Conservation (phyloP, 352 stramenopile species). For the Thalassiosira exigua region DNA sequence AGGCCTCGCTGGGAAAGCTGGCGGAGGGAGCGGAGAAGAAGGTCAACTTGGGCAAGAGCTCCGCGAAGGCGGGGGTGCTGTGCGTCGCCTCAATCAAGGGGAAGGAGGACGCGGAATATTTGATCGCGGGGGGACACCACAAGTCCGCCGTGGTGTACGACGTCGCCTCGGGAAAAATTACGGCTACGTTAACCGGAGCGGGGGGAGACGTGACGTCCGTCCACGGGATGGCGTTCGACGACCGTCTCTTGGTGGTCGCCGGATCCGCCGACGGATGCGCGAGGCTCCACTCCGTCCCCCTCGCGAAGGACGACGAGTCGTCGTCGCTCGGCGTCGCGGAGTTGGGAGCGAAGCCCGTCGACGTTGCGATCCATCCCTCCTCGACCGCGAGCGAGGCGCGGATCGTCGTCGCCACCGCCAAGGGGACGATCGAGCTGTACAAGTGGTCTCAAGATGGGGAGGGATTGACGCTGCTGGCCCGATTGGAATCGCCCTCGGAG, state of each 20-base stretch:
- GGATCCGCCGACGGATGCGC: constrained; percentile 31
- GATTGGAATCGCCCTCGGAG: constrained; percentile 24
- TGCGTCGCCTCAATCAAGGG: constrained; percentile 43
- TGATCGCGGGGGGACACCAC: constrained; percentile 76
- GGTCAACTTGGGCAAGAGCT: constrained; percentile 65
- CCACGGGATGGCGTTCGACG: constrained; percentile 52
- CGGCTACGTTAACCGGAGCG: constrained; percentile 37
- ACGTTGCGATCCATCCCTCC: constrained; percentile 37
- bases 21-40: constrained; percentile 14
- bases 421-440: constrained; percentile 42
- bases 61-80: constrained; percentile 66
- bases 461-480: constrained; percentile 22
- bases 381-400: constrained; percentile 15
- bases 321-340: constrained; percentile 24
- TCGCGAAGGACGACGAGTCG: not conserved
- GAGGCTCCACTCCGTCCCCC: constrained; percentile 30
- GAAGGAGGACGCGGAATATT: constrained; percentile 33
- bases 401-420: constrained; percentile 45
- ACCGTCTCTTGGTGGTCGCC: constrained; percentile 44
- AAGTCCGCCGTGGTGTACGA: constrained; percentile 81
- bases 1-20: constrained; percentile 10
- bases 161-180: constrained; percentile 40
- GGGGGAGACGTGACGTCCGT: constrained; percentile 30
- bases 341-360: constrained; percentile 7
- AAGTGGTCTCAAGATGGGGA: constrained; percentile 26